Base-by-base conservation (phyloP, 1,284 basidiomycete genomes). In the Amylostereum areolatum region DNA sequence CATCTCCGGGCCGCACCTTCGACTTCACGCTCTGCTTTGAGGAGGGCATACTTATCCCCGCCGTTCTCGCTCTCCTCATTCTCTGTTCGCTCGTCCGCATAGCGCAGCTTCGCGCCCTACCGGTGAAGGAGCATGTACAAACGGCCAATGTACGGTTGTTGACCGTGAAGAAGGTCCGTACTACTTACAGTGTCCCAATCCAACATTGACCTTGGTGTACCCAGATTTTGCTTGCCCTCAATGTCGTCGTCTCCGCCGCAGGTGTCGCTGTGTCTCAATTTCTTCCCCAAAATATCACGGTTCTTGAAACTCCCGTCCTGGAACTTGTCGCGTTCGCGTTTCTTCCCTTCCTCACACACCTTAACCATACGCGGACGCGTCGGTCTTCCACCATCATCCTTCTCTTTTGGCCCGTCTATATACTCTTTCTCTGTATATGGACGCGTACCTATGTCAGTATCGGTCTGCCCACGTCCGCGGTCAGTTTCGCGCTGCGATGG, bases 11-110 rank as follows among this genome's bases (percentile, higher is more conserved):
- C 0, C 78, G 89, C 49, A 71, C 79, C 28, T 89, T 93, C 60
- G 93, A 97, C 66, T 62, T 89, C 10, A 89, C 92, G 1, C 78
- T 81, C 5, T 97, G 94, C 66, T 92, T 90, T 58, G 88, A 95
- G 61, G 83, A 89, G 55, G 82, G 79, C 31, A 61, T 84, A n/a
- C 42, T 92, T 1, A 62, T 87, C 2, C 71, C 84, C 0, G 59
- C 72, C 1, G 62, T 85, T 1, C 67, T 85, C 32, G 64, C 72
- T 2, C 34, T 74, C 18, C 65, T 89, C 50, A 52, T 82, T 43
- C 27, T 82, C 46, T 57, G 70, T 7, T 70, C 70, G 5, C 52
- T 72, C 25, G 52, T 67, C 25, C 74, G 72, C 50, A 63, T 69
- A 52, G 60, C 66, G 48, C 46, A 63, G 45, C 52, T 74, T 35